Evolutionary conservation across 805 yeast species (phyloP), one percentile per base, ranked within the genome.

Genomic region (Starmera quercuum): DNA sequence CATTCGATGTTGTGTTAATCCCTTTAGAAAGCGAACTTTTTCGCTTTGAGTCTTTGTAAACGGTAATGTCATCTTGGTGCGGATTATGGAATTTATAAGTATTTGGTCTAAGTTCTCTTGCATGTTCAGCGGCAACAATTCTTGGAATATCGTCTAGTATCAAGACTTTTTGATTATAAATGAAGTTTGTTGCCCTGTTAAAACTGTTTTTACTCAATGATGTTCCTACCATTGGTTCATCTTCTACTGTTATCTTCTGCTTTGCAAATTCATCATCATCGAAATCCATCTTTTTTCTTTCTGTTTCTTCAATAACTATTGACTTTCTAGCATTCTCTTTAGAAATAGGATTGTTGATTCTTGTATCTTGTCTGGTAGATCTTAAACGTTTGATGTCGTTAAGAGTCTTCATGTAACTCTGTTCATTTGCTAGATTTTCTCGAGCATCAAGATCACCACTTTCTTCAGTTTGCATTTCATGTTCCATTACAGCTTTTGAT

Each of bases 91-190:
- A 94, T 38, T 82, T 78, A 59, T 82, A 88, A 0, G 96, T 95
- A 56, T 87, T 87, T 2, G 97, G 96, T 37, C 95, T 71, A 50
- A 83, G 81, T 40, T 85, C 95, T 42, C 96, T 68, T 0, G 97
- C 95, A 56, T 90, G 96, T 49, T 92, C 97, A 8, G 95, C 90
- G 2, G 97, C 95, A 7, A 92, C 97, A 51, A 92, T 90, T 44
- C 97, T 71, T 7, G 97, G 95, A 47, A 92, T 92, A 58, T 92
- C 99, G 58, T 92, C 97, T 46, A 92, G 69, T 0, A 97, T 90
- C 34, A 92, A 70, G 0, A 90, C 80, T 45, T 83, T 84, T 45
- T 90, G 94, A 49, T 77, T 83, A 47, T 80, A 75, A 35, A 87
- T 69, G 31, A 84, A 65, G 44, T 75, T 80, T 1, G 87, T 74